Percentiles rank a stretch among this genome's conserved stretches.
phyloP scores from a whole-genome alignment of 2,329 filamentous ascomycete genomes.

The Scedosporium aurantiacum region DNA sequence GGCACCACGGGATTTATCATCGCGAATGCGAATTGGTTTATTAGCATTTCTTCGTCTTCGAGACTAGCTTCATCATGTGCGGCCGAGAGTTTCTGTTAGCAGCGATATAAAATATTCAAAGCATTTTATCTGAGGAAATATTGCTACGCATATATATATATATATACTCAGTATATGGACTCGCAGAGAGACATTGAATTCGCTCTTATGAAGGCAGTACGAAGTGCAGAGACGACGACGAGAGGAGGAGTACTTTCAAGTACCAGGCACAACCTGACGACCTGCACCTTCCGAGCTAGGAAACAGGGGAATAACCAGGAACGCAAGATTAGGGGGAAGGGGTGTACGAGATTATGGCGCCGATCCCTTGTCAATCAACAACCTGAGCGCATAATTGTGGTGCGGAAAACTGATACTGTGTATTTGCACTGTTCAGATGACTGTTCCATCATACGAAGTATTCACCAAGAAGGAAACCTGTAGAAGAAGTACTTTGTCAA shows the following conservation, averaged over 20 bases:
- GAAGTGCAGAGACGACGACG: background rate
- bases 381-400: background rate
- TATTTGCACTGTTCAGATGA: too few species aligned
- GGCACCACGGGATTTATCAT: too few species aligned
- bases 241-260: background rate
- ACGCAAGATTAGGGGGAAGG: background rate
- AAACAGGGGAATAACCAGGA: background rate
- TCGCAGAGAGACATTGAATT: too few species aligned
- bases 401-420: background rate
- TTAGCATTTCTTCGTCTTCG: too few species aligned
- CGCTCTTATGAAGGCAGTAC: background rate
- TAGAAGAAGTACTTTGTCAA: background rate
- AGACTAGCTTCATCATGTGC: too few species aligned
- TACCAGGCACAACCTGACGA: background rate
- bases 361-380: conserved; percentile 4
- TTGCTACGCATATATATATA: too few species aligned
- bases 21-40: too few species aligned
- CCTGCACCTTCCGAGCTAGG: background rate
- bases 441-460: background rate
- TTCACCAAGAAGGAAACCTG: background rate
- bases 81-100: too few species aligned
- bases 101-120: too few species aligned
- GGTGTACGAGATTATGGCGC: conserved; percentile 2
- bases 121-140: too few species aligned
- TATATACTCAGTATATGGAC: too few species aligned